Percentiles rank a stretch among this genome's conserved stretches.
These are phyloP conservation scores for Pelargonium cotyledonis DNA, from an alignment of 441 rosid genomes.

Conservation along the genomic window DNA sequence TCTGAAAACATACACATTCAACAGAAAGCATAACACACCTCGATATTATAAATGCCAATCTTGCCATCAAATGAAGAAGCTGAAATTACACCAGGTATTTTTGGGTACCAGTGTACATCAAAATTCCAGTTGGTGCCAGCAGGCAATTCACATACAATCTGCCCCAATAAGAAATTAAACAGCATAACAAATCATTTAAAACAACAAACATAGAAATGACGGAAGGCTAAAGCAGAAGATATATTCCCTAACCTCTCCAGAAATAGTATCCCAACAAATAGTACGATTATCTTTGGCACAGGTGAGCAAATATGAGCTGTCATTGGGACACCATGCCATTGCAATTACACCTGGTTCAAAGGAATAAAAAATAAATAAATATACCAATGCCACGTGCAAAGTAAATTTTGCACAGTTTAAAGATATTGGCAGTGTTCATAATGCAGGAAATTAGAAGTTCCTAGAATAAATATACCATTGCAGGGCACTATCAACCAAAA, in stretches of 20 bases:
- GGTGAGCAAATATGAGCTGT: constrained; percentile 88
- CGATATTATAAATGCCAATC: constrained; percentile 89
- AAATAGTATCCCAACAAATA: constrained; percentile 91
- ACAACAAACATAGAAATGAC: not conserved
- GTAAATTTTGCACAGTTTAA: not conserved
- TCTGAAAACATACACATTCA: not conserved
- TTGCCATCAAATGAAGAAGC: constrained; percentile 99
- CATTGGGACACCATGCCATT: constrained; percentile 97
- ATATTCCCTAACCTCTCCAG: constrained; percentile 62
- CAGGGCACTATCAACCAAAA: not conserved
- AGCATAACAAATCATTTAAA: not conserved
- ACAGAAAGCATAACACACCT: constrained; percentile 43
- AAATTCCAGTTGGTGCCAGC: constrained; percentile 98
- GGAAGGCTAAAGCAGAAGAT: constrained; percentile 6
- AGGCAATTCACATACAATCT: constrained; percentile 92
- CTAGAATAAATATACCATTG: not conserved
- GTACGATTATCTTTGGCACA: constrained; percentile 98
- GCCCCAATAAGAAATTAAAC: constrained; percentile 16
- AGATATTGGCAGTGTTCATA: not conserved
- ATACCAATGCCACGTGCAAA: not conserved
- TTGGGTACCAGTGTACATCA: constrained; percentile 98
- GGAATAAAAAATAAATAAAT: constrained; percentile 5
- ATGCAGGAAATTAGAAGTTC: not conserved
- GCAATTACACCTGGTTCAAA: constrained; percentile 85
- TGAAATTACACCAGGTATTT: constrained; percentile 92